Base-by-base conservation (phyloP, 306 rosid genomes). In the Fragaria ananassa region DNA sequence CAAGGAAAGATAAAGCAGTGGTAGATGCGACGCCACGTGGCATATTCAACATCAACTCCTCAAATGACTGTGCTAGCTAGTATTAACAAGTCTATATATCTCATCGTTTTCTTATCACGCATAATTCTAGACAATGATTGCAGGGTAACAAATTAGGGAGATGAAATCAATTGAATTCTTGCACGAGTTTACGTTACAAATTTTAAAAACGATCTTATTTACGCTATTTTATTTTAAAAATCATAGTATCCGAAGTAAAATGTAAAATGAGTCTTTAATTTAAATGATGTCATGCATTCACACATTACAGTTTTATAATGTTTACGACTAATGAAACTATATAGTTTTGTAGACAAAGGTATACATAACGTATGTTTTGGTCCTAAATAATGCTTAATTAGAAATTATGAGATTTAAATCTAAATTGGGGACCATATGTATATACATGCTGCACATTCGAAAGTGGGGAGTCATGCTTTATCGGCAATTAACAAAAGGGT, bases 1-100 rank as follows among this genome's bases (percentile, higher is more conserved):
- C 86, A 42, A 77, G 63, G 84, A 90, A 85, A 84, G 91, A 87
- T 90, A 94, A 94, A 90, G 95, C 81, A 89, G 85, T 78, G 98
- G 98, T 35, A 17, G 57, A 75, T 74, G 78, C 19, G 29, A 21
- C 3, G 82, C 90, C 98, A 91, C 90, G 90, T 90, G 93, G 85
- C 86, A 83, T 42, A 58, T 61, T 86, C 80, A 50, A 81, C 37
- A 82, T 85, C 86, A 72, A 21, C 81, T 58, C 68, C 78, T 74
- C 78, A 72, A 84, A 76, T 85, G 65, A 79, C 81, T 75, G 84
- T 72, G 86, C 64, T 27, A 10, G 50, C 3, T 37, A 15, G 70
- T 37, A 19, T 29, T 37, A 23, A 8, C n/a, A 14, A 6, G 81
- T 81, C 2, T 49, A 81, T 62, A 31, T 68, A 65, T 85, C 85